Evolutionary conservation across 495 filamentous ascomycete genomes (phyloP), one percentile per base, ranked within the genome.

Genomic region (Lepraria neglecta): DNA sequence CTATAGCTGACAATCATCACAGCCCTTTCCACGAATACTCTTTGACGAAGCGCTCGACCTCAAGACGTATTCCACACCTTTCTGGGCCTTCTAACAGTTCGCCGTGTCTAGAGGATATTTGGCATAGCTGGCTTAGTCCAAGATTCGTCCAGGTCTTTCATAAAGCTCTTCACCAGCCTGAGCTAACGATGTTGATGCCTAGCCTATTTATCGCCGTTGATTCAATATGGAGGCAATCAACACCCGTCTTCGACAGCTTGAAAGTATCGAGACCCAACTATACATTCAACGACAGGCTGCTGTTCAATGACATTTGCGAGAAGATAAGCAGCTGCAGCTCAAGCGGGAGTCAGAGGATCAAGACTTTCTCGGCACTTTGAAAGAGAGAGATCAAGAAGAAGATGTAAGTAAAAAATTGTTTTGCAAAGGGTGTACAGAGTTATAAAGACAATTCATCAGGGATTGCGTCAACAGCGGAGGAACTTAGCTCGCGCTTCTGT

Each of bases 381-480:
- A 10, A 14, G 24, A 57, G 7, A 14, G 12, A 40, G 38, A 57
- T 9, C 24, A 31, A 3, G 55, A 57, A 33, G 55, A 57, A 31
- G 55, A 57, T 19, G 55, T 46, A 33, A 57, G n/a, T 57, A 9
- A 0, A 45, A 1, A 17, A 4, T 11, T 2, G 14, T 5, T 24
- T 40, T 10, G 0, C 0, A 42, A 1, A 10, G 9, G 27, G n/a
- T 11, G 17, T n/a, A n/a, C 5, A 5, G 28, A n/a, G 15, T 17
- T 46, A 10, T 11, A 57, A 45, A 45, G 19, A 35, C 6, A 0
- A 3, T 35, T 45, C 7, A 28, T n/a, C 27, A 57, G 40, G 42
- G 43, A 9, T 21, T 45, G 14, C 55, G 55, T 45, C 40, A n/a
- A 30, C 14, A n/a, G n/a, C 55, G 55, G 30, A 42, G 55, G n/a